A percentile compares a stretch with the other conserved stretches of the same genome.
Conservation (phyloP, 2,329 filamentous ascomycete species). For the Penicillium verrucosum region DNA sequence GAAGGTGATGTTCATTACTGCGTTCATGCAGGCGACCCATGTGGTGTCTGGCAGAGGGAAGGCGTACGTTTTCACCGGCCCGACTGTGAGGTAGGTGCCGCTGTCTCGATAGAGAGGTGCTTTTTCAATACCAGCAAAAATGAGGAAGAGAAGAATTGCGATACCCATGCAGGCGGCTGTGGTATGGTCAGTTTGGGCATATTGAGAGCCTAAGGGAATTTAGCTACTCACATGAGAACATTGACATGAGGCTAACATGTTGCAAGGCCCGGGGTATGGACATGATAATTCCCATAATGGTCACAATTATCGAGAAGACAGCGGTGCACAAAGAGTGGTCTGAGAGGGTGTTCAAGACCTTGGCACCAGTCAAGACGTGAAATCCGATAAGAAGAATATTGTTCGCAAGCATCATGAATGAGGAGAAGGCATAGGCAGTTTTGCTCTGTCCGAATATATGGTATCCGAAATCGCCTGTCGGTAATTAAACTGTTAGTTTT, state of each 20-base stretch:
- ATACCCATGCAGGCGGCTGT: constrained; percentile 48
- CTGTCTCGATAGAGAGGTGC: constrained; percentile 47
- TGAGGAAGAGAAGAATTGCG: constrained; percentile 50
- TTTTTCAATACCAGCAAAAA: constrained; percentile 49
- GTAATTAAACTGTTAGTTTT: neutral
- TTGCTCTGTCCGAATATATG: constrained; percentile 45
- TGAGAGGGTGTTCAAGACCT: constrained; percentile 49
- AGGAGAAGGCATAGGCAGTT: constrained; percentile 47
- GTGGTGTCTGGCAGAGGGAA: constrained; percentile 48
- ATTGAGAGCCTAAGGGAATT: too few species aligned
- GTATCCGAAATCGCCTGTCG: constrained; percentile 47
- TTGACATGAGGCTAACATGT: constrained; percentile 52
- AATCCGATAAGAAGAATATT: constrained; percentile 53
- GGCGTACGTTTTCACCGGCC: constrained; percentile 47
- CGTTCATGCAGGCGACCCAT: constrained; percentile 50
- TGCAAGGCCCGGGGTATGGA: constrained; percentile 46
- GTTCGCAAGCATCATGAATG: constrained; percentile 45
- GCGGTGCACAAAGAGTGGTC: constrained; percentile 51
- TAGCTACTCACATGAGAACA: constrained; percentile 40
- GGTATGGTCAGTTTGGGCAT: neutral
- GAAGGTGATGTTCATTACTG: constrained; percentile 51
- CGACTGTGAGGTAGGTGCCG: constrained; percentile 45
- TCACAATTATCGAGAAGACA: constrained; percentile 47
- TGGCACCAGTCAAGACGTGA: constrained; percentile 50
- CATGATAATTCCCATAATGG: constrained; percentile 48